These are phyloP conservation scores for Xylariales sp. DNA, from an alignment of 2,329 filamentous ascomycete species.

Conservation along the genomic window DNA sequence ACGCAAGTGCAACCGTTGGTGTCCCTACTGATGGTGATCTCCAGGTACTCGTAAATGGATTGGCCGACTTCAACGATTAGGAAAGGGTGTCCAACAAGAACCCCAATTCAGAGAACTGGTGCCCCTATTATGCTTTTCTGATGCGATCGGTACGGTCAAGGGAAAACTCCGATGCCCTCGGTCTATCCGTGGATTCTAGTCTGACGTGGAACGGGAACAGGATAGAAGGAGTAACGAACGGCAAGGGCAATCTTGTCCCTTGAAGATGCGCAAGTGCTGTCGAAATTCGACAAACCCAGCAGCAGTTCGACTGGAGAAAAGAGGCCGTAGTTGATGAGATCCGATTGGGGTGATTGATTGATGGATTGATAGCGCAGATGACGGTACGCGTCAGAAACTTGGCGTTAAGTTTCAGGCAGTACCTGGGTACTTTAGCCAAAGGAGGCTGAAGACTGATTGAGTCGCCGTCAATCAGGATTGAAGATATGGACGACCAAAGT, in stretches of 20 bases:
- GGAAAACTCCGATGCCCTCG: neutral
- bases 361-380: too few species aligned
- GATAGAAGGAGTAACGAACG: constrained; percentile 1
- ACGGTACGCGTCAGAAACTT: constrained; percentile 1
- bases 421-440: too few species aligned
- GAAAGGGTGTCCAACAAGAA: neutral
- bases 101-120: neutral
- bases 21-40: neutral
- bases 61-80: too few species aligned
- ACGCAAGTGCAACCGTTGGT: neutral
- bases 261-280: neutral
- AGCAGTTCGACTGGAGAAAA: neutral
- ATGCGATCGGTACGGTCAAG: too few species aligned
- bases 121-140: neutral
- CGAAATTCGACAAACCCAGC: neutral
- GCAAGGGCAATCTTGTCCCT: constrained; percentile 3
- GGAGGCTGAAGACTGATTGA: too few species aligned
- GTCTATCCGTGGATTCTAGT: too few species aligned
- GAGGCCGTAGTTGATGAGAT: too few species aligned
- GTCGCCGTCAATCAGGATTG: too few species aligned
- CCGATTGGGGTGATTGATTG: too few species aligned
- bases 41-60: neutral
- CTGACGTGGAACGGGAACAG: neutral
- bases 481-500: too few species aligned
- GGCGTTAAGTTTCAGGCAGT: neutral